Conservation (phyloP, 139 green algal genomes). For the Closterium sp. region DNA sequence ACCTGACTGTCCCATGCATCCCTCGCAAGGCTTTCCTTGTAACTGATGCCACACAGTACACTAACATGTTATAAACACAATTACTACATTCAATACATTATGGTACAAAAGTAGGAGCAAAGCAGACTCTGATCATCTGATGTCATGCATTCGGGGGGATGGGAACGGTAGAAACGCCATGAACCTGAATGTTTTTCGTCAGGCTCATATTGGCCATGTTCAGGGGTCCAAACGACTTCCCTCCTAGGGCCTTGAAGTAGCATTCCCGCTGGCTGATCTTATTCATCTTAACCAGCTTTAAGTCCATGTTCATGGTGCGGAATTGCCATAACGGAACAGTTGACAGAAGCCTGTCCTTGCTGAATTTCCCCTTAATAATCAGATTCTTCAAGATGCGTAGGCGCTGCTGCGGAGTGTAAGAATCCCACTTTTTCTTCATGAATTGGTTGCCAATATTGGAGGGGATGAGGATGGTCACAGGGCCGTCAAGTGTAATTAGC, state of each 20-base stretch:
- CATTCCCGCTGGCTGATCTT: neutral
- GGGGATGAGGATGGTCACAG: neutral
- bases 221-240: neutral
- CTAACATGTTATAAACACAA: too few relatives aligned
- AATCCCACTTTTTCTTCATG: neutral
- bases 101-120: neutral
- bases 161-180: neutral
- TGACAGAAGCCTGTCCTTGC: neutral
- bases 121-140: neutral
- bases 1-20: too few relatives aligned
- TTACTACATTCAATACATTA: neutral
- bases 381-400: neutral
- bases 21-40: too few relatives aligned
- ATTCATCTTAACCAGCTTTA: neutral
- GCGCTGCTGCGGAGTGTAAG: neutral
- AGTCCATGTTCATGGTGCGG: neutral
- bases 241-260: neutral
- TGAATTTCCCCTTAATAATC: neutral
- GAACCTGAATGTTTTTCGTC: neutral
- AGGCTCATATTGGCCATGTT: neutral
- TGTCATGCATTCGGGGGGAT: neutral
- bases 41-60: too few relatives aligned
- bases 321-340: neutral
- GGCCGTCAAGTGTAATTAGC: neutral
- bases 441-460: neutral